Evolutionary conservation across 306 rosid species (phyloP).

Genomic region (Cucumis sativus): Cucumber_9930_V3 NC_026656.2:18231501-18232000

Average conservation of each 20-base stretch:
- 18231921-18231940: conserved; percentile 27
- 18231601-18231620: conserved; percentile 41
- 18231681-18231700: conserved; percentile 32
- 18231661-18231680: conserved; percentile 15
- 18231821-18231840: conserved; percentile 47
- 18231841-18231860: conserved; percentile 41
- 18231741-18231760: conserved; percentile 23
- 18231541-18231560: conserved; percentile 38
- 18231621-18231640: conserved; percentile 31
- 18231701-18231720: conserved; percentile 32
- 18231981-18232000: conserved; percentile 15
- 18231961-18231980: conserved; percentile 17
- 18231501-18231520: conserved; percentile 31
- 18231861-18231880: conserved; percentile 27
- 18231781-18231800: conserved; percentile 36
- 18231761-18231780: conserved; percentile 19
- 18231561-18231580: conserved; percentile 43
- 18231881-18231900: conserved; percentile 21
- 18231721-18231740: conserved; percentile 11
- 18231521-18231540: conserved; percentile 26
- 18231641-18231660: conserved; percentile 25
- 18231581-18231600: conserved; percentile 31
- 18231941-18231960: conserved; percentile 19
- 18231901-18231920: conserved; percentile 48
- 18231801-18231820: conserved; percentile 36